Conservation (phyloP, 1,284 basidiomycete genomes). For the Rugosomyces carneus region DNA sequence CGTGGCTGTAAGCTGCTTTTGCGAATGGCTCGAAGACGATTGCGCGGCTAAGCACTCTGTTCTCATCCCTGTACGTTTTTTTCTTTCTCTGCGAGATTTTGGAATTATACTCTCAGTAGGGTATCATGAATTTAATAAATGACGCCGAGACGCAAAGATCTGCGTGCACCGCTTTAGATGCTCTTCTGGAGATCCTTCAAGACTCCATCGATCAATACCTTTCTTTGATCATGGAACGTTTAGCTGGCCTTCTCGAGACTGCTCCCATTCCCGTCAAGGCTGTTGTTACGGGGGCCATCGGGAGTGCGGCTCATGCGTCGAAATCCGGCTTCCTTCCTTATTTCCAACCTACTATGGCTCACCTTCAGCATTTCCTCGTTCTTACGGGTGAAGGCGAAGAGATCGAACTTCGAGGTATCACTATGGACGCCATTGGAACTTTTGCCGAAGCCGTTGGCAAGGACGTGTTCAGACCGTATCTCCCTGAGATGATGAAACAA, state of each 20-base stretch:
- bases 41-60: conserved; percentile 80
- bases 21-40: conserved; percentile 97
- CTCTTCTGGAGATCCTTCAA: conserved; percentile 92
- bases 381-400: conserved; percentile 84
- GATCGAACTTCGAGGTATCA: conserved; percentile 92
- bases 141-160: conserved; percentile 85
- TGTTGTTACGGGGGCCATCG: conserved; percentile 97
- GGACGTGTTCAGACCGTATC: conserved; percentile 93
- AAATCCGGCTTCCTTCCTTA: conserved; percentile 91
- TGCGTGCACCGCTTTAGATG: conserved; percentile 95
- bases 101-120: conserved; percentile 34
- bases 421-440: conserved; percentile 97
- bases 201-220: conserved; percentile 91
- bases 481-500: conserved; percentile 92
- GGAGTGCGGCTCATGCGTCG: conserved; percentile 97
- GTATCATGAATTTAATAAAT: conserved; percentile 87
- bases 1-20: conserved; percentile 92
- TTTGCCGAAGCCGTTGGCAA: conserved; percentile 96
- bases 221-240: conserved; percentile 91
- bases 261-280: conserved; percentile 87
- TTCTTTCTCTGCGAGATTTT: conserved; percentile 1
- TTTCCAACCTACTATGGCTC: conserved; percentile 90
- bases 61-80: conserved; percentile 73
- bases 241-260: conserved; percentile 82
- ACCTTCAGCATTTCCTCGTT: conserved; percentile 82